Conservation (phyloP, 768 basidiomycete species). For the Kwoniella europaea region DNA sequence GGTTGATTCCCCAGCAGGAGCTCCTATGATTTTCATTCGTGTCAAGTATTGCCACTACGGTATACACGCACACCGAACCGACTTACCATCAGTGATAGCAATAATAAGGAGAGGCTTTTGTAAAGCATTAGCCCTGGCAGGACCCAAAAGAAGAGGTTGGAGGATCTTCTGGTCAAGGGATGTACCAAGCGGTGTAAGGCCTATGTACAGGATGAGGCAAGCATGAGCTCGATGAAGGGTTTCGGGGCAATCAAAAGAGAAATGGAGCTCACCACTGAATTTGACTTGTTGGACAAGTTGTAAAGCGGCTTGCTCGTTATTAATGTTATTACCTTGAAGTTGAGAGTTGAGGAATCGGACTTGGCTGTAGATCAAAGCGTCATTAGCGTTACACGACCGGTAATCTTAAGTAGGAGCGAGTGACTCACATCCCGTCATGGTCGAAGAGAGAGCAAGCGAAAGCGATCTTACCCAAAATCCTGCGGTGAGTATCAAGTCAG, state of each 20-base stretch:
- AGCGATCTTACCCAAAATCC: constrained; percentile 56
- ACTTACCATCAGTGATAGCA: constrained; percentile 46
- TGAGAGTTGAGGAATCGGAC: constrained; percentile 60
- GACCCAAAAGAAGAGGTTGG: constrained; percentile 59
- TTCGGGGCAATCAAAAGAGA: no score
- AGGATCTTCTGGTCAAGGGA: constrained; percentile 58
- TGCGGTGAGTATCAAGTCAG: constrained; percentile 25
- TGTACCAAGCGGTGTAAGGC: constrained; percentile 56
- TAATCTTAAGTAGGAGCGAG: not conserved
- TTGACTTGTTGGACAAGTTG: constrained; percentile 57
- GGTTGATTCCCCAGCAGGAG: constrained; percentile 50
- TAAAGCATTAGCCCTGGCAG: constrained; percentile 51
- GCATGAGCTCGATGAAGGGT: not conserved
- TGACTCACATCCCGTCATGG: constrained; percentile 58
- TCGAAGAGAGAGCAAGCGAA: constrained; percentile 57
- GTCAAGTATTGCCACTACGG: not conserved
- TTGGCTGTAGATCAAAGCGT: constrained; percentile 32
- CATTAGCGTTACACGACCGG: not conserved
- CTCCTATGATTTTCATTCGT: constrained; percentile 7
- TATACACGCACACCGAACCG: not conserved
- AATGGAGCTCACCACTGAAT: constrained; percentile 46
- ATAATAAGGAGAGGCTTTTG: constrained; percentile 60
- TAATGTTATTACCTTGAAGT: constrained; percentile 58
- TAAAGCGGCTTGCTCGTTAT: constrained; percentile 53
- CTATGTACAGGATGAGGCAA: constrained; percentile 19